Conservation (phyloP, 2,329 filamentous ascomycete genomes). For the Cladosporium velox region DNA sequence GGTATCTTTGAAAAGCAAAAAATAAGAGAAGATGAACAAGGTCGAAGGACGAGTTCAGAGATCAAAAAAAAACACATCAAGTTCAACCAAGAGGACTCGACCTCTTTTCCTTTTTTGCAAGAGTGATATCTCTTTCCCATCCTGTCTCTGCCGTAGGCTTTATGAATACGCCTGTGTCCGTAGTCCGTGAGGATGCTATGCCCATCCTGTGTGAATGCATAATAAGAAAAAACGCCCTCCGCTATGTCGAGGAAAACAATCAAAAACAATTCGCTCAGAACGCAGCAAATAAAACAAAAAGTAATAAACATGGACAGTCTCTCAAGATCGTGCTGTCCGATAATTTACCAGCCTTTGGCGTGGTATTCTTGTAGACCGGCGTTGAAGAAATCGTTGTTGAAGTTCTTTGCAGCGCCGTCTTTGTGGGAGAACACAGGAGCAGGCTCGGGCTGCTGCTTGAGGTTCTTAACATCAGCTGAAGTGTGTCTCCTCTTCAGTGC, state of each 20-base stretch:
- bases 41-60: not conserved
- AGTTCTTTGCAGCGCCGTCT: conserved; percentile 51
- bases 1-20: conserved; percentile 14
- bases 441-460: conserved; percentile 67
- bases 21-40: not conserved
- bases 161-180: conserved; percentile 12
- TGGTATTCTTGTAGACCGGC: conserved; percentile 83
- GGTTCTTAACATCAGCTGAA: conserved; percentile 82
- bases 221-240: conserved; percentile 10
- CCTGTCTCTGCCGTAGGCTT: conserved; percentile 10
- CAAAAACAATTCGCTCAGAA: conserved; percentile 16
- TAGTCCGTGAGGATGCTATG: conserved; percentile 19
- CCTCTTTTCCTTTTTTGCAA: conserved; percentile 1
- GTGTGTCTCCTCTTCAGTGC: conserved; percentile 89
- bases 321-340: conserved; percentile 19
- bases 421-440: conserved; percentile 51
- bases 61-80: not conserved
- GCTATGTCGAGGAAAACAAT: conserved; percentile 18
- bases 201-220: conserved; percentile 17
- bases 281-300: conserved; percentile 18
- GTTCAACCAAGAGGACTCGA: not conserved
- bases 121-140: conserved; percentile 1
- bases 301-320: conserved; percentile 10
- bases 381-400: conserved; percentile 84
- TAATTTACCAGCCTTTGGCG: conserved; percentile 77